Base-by-base conservation (phyloP, 1,284 basidiomycete species). In the Trichosporon sp. region DNA sequence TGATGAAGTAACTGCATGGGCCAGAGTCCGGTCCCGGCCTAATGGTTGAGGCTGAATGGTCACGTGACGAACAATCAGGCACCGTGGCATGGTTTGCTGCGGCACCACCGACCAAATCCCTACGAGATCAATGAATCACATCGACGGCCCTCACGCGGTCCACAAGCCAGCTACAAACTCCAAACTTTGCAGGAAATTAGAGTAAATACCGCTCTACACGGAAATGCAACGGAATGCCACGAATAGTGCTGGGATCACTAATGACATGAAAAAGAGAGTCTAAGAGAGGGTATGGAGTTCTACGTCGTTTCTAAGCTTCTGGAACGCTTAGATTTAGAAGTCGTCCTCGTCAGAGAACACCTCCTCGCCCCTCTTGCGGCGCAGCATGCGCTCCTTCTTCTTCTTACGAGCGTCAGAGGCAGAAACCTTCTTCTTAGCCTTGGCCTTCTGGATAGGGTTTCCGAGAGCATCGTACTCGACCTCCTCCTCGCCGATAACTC, bases 301-400 rank as follows among this genome's bases (percentile, higher is more conserved):
- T 46, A 46, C 43, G 16, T 26, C 16, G 43, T 16, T 46, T 16
- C 43, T 46, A 46, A 46, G 43, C 43, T 46, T n/a, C 43, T 46
- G 43, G 16, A 46, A 46, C 43, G 35, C 35, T 37, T 10, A 37
- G 35, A 37, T 7, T 46, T 66, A 70, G 32, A 68, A 59, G 65
- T 69, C 72, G 32, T 70, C 72, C 32, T 71, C 70, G 54, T 74
- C 73, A 14, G 65, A 67, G 51, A 70, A 74, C 10, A 73, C 78
- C 77, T 83, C 83, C 78, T 83, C 82, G 68, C 82, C 84, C 69
- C 82, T 70, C 81, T 84, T 84, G 69, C 90, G 90, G 83, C 92
- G 87, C 77, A 92, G 92, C 86, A 97, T 94, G 72, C 96, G 92
- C 77, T 96, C 94, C 90, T 97, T 97, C 93, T 96, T 97, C 77